Percentiles rank a stretch among this genome's conserved stretches.
Conservation (phyloP, 148 eudicot species). For the Chenopodium formosanum region DNA sequence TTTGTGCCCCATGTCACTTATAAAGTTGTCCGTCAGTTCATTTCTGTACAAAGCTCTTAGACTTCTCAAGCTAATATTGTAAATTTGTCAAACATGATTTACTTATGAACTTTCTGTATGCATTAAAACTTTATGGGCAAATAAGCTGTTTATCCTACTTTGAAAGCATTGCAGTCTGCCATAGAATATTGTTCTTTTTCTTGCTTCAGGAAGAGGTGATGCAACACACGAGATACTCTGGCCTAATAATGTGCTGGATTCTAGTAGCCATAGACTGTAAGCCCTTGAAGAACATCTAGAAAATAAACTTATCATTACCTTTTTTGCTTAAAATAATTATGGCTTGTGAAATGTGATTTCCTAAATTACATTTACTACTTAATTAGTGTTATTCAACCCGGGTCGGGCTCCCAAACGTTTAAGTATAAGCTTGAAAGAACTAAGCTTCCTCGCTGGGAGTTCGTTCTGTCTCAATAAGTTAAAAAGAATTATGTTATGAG, state of each 20-base stretch:
- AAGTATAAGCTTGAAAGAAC: too few relatives aligned
- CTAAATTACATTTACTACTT: too few relatives aligned
- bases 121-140: background rate
- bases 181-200: background rate
- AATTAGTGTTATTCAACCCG: too few relatives aligned
- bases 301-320: too few relatives aligned
- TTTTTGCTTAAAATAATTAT: background rate
- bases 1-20: background rate
- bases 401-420: too few relatives aligned
- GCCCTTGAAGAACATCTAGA: background rate
- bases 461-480: too few relatives aligned
- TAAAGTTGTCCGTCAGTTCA: background rate
- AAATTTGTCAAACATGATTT: slow-evolving; percentile 7
- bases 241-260: background rate
- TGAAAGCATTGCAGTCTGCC: background rate
- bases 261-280: background rate
- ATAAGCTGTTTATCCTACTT: background rate
- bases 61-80: slow-evolving; percentile 10
- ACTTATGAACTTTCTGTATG: background rate
- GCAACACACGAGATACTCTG: background rate
- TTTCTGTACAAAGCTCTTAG: background rate
- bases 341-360: background rate
- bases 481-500: too few relatives aligned
- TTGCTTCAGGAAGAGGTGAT: background rate
- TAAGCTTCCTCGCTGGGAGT: too few relatives aligned